These are phyloP conservation scores for Eutrema heterophyllum DNA, from an alignment of 345 rosid genomes.

Conservation along the genomic window DNA sequence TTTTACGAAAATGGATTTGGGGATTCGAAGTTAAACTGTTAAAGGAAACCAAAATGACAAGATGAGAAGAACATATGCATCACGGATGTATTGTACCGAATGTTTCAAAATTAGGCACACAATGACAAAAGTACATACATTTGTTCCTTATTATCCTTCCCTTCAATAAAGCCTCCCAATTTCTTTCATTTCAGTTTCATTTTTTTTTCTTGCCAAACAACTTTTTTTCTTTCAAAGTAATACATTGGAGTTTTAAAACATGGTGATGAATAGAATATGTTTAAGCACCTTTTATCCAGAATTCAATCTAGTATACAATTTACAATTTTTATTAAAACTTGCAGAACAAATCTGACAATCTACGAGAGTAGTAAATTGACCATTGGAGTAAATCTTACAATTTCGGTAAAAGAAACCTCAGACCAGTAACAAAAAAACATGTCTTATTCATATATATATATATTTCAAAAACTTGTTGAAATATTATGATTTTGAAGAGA, in stretches of 20 bases:
- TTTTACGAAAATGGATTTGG: background rate
- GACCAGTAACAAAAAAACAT: background rate
- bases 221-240: background rate
- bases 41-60: background rate
- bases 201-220: background rate
- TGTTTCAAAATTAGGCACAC: conserved; percentile 30
- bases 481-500: background rate
- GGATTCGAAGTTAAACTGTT: background rate
- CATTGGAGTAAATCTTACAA: no score
- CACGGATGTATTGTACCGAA: conserved; percentile 25
- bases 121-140: conserved; percentile 17
- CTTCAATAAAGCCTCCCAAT: conserved; percentile 7
- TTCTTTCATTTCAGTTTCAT: conserved; percentile 5
- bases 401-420: background rate
- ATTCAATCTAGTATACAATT: background rate
- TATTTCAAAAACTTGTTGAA: background rate
- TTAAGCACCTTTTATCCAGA: background rate
- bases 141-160: conserved; percentile 22
- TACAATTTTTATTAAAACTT: background rate
- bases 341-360: background rate
- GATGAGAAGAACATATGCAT: conserved; percentile 11
- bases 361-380: background rate
- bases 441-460: background rate
- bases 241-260: background rate
- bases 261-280: background rate